These are phyloP conservation scores for Fusarium humuli DNA, from an alignment of 2,329 filamentous ascomycete species.

Conservation along the genomic window DNA sequence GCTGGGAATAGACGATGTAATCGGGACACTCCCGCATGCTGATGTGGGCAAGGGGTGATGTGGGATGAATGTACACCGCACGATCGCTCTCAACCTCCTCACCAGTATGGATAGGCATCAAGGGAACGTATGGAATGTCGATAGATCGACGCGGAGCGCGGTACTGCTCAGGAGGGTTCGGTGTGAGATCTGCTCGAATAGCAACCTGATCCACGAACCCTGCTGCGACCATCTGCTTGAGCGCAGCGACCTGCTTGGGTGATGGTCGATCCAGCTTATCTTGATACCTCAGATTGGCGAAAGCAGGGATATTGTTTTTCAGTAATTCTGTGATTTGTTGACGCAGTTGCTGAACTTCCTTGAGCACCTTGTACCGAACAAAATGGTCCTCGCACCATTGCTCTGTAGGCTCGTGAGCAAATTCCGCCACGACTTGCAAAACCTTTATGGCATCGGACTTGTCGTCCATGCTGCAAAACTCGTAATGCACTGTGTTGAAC, in stretches of 20 bases:
- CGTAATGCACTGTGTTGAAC: constrained; percentile 78
- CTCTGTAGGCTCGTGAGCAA: constrained; percentile 78
- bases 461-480: constrained; percentile 84
- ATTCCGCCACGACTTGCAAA: constrained; percentile 88
- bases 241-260: constrained; percentile 76
- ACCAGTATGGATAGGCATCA: constrained; percentile 72
- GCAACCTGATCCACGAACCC: constrained; percentile 96
- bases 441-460: constrained; percentile 90
- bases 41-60: constrained; percentile 80
- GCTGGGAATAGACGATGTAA: constrained; percentile 87
- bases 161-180: constrained; percentile 73
- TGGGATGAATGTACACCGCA: constrained; percentile 88
- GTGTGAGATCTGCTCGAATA: constrained; percentile 88
- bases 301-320: constrained; percentile 77
- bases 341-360: constrained; percentile 86
- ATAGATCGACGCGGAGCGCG: constrained; percentile 86
- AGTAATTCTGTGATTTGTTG: constrained; percentile 86
- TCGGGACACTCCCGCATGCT: constrained; percentile 80
- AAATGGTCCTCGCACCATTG: constrained; percentile 86
- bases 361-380: constrained; percentile 86
- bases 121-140: constrained; percentile 89
- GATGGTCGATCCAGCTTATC: constrained; percentile 70
- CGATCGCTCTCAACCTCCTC: constrained; percentile 63
- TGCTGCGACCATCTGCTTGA: constrained; percentile 91
- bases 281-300: constrained; percentile 65